phyloP scores from a whole-genome alignment of 2,329 filamentous ascomycete species.

The Claviceps maximensis region DNA sequence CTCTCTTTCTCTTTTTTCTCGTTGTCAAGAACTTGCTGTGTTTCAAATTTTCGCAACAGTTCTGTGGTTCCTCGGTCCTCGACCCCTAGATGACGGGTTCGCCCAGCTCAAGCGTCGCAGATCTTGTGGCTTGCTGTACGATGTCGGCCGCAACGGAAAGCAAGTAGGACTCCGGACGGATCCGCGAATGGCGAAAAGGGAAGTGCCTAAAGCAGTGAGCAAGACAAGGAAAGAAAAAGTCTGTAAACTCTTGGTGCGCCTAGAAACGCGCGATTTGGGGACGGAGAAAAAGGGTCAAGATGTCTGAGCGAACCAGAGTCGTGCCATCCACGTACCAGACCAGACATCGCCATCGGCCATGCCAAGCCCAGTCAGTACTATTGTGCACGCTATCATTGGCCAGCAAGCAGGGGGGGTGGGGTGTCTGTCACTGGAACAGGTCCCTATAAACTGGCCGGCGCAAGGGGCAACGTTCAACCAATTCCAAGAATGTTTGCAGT shows the following conservation, averaged over 20 bases:
- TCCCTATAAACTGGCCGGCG: background rate
- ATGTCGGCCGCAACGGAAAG: background rate
- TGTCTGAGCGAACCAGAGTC: background rate
- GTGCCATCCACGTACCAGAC: no score
- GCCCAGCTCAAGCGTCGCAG: background rate
- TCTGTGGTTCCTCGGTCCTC: background rate
- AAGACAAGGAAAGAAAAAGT: conserved; percentile 13
- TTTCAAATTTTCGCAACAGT: conserved; percentile 2
- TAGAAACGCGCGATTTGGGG: background rate
- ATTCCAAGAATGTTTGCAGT: no score
- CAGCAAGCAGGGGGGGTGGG: background rate
- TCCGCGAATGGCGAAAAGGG: background rate
- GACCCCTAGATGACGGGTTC: background rate
- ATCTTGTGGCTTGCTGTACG: background rate
- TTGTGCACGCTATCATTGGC: background rate
- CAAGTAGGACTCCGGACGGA: background rate
- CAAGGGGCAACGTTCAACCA: background rate
- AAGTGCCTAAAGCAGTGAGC: background rate
- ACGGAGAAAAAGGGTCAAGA: background rate
- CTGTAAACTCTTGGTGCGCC: conserved; percentile 4
- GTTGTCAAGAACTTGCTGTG: conserved; percentile 1
- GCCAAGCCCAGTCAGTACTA: background rate
- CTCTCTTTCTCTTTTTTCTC: background rate
- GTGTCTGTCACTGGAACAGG: background rate
- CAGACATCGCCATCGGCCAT: background rate